These are phyloP conservation scores for Lolium multiflorum DNA, from an alignment of 176 grass and related monocot species.

Conservation along the genomic window DNA sequence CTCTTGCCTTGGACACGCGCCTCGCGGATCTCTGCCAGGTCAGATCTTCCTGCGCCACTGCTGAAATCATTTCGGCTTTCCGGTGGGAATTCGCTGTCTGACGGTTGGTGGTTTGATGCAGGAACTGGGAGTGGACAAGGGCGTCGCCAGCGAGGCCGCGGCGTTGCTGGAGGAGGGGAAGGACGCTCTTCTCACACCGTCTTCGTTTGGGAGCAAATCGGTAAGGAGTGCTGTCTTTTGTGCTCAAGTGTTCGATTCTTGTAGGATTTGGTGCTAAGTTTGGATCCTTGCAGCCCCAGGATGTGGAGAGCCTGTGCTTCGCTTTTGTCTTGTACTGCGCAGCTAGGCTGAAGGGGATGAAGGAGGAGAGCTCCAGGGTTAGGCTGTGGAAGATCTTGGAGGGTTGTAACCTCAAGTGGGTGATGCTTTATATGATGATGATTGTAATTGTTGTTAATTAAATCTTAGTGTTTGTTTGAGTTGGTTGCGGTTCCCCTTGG, in stretches of 20 bases:
- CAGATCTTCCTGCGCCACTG: conserved; percentile 4
- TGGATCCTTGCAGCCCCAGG: conserved; percentile 58
- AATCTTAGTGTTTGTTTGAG: too few relatives aligned
- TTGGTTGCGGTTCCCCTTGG: too few relatives aligned
- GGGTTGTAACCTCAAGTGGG: too few relatives aligned
- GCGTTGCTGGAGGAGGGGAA: conserved; percentile 60
- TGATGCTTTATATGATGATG: too few relatives aligned
- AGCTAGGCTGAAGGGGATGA: conserved; percentile 26
- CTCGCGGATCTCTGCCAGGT: conserved; percentile 88
- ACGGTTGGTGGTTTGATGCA: conserved; percentile 34
- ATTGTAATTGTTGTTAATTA: too few relatives aligned
- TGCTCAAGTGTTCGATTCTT: conserved; percentile 4
- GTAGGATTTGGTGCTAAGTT: background rate
- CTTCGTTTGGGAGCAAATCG: conserved; percentile 59
- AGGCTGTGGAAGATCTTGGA: too few relatives aligned
- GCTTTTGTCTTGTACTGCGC: conserved; percentile 82
- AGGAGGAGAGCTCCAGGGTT: conserved; percentile 23
- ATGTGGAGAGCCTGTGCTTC: conserved; percentile 62
- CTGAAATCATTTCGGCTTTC: too few relatives aligned
- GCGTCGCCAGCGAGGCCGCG: conserved; percentile 51
- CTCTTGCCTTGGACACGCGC: conserved; percentile 43
- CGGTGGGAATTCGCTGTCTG: conserved; percentile 1
- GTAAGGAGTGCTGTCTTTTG: conserved; percentile 20
- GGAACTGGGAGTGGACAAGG: conserved; percentile 53
- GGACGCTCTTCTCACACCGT: conserved; percentile 41